Base-by-base conservation (phyloP, 2,329 filamentous ascomycete species). In the Helotiales sp. region DNA sequence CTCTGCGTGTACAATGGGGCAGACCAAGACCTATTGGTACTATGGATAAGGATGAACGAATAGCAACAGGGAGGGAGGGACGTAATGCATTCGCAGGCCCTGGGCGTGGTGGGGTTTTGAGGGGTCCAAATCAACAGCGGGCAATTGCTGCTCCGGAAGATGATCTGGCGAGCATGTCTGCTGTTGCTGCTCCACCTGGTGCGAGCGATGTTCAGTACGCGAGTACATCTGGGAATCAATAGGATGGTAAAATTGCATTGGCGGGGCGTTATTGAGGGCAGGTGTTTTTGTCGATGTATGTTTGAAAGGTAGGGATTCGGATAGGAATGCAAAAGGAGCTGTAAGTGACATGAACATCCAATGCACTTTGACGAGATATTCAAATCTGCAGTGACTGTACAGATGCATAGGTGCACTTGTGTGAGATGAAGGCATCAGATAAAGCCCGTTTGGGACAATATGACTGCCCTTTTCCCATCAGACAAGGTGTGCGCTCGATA, bases 1-100 rank as follows among this genome's bases (percentile, higher is more conserved):
- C 96, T 0, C 80, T 99, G 68, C 85, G 95, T 34, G 89, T 99
- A 20, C 90, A 93, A 70, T 99, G 96, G 96, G 95, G 94, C 17
- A 91, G 92, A 77, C 95, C 96, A 17, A 96, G 93, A 82, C 91
- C 95, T 1, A 85, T 99, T 64, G 96, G 97, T 65, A 96, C 88
- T 26, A 91, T 98, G 89, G 92, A 97, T 70, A 90, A 91, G 69
- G 93, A 97, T 63, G 87, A 97, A 78, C 87, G 95, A 50, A 85
- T 91, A 72, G 87, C 91, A 75, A 93, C 97, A 83, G 89, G 94
- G 24, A 87, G 89, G 40, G 93, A 96, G 75, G 95, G 91, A 2
- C 82, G 92, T 55, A 84, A 85, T 17, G 85, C 86, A 1, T 87
- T 85, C 69, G 84, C 77, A 52, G 82, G 78, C 64, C 80, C 79